Evolutionary conservation across 352 stramenopile genomes (phyloP).

Genomic region (Globisporangium nodosum): DNA sequence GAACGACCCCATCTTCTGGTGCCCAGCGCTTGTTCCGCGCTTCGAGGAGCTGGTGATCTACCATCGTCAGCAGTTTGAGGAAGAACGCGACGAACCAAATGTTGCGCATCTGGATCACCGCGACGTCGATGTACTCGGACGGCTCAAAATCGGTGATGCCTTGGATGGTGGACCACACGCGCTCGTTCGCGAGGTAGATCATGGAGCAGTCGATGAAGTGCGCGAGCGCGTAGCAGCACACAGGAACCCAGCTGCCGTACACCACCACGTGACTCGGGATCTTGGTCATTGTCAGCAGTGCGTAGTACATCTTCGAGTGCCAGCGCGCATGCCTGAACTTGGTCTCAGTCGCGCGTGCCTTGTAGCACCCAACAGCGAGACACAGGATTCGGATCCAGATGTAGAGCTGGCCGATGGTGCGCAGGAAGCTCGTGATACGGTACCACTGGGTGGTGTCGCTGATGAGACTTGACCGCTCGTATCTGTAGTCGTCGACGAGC

Average conservation of each 20-base stretch:
- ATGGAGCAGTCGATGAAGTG: constrained; percentile 23
- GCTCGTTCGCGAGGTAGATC: constrained; percentile 19
- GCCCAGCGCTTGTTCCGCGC: constrained; percentile 6
- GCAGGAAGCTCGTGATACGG: constrained; percentile 21
- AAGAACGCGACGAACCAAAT: constrained; percentile 29
- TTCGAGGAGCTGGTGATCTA: constrained; percentile 7
- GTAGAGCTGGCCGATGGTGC: constrained; percentile 26
- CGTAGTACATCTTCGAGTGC: constrained; percentile 3
- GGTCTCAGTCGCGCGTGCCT: constrained; percentile 11
- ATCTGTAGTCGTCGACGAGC: constrained; percentile 50
- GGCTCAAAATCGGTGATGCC: constrained; percentile 19
- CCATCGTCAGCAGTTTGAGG: constrained; percentile 9
- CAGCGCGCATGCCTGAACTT: constrained; percentile 1
- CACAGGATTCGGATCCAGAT: constrained; percentile 38
- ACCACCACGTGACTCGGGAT: constrained; percentile 29
- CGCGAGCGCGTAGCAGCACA: constrained; percentile 21
- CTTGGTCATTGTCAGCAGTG: constrained; percentile 11
- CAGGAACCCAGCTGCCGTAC: constrained; percentile 28
- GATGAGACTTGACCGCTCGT: constrained; percentile 31
- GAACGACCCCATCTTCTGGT: constrained; percentile 12
- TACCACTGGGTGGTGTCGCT: constrained; percentile 34
- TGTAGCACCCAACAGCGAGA: constrained; percentile 18
- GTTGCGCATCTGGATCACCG: constrained; percentile 33
- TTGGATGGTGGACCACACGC: constrained; percentile 15
- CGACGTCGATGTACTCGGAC: constrained; percentile 15